Evolutionary conservation across 768 basidiomycete species (phyloP).

Genomic region (Suillus subluteus): DNA sequence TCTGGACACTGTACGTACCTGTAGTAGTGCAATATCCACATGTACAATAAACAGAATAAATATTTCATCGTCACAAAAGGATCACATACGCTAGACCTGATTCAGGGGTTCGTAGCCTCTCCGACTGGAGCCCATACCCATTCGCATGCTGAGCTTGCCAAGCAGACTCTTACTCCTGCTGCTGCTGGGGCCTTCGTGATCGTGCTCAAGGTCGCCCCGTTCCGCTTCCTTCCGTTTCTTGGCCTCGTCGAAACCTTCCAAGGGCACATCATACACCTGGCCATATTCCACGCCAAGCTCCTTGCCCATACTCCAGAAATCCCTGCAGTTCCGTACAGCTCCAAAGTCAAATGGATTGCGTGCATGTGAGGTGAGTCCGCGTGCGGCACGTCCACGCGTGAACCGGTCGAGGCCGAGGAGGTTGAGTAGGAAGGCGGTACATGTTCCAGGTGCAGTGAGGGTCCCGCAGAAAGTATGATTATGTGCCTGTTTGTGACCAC

Average conservation of each 20-base stretch:
- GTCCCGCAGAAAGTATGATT: conserved; percentile 39
- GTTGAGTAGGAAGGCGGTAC: conserved; percentile 76
- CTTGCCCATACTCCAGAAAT: conserved; percentile 90
- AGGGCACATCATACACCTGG: conserved; percentile 83
- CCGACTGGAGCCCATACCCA: conserved; percentile 38
- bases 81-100: conserved; percentile 26
- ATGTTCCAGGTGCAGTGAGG: conserved; percentile 36
- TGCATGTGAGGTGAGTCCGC: conserved; percentile 74
- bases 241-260: conserved; percentile 81
- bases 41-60: background rate
- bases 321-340: conserved; percentile 75
- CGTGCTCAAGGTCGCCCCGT: conserved; percentile 38
- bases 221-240: conserved; percentile 62
- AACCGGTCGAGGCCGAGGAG: conserved; percentile 93
- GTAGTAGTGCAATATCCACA: background rate
- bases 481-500: conserved; percentile 49
- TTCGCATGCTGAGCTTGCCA: conserved; percentile 37
- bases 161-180: conserved; percentile 42
- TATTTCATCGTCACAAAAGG: background rate
- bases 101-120: conserved; percentile 39
- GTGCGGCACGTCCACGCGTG: conserved; percentile 86
- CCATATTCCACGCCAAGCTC: conserved; percentile 93
- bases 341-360: conserved; percentile 94
- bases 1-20: background rate
- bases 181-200: conserved; percentile 48